These are phyloP conservation scores for Polyporus arcularius DNA, from an alignment of 768 basidiomycete species.

Conservation along the genomic window DNA sequence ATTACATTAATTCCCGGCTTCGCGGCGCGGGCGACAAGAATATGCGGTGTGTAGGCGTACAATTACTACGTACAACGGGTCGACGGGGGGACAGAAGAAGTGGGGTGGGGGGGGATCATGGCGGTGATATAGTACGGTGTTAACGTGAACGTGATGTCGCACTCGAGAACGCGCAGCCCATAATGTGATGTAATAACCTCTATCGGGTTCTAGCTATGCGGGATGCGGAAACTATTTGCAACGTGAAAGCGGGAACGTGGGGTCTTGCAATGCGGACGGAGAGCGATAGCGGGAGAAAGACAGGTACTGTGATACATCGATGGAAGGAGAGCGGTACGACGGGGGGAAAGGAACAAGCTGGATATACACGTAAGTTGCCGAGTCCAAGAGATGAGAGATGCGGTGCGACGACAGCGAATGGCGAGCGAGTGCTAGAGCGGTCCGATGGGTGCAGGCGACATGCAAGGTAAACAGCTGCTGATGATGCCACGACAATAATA, in stretches of 20 bases:
- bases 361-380: constrained; percentile 20
- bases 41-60: constrained; percentile 14
- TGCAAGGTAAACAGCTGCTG: constrained; percentile 6
- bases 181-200: constrained; percentile 19
- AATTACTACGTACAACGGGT: constrained; percentile 15
- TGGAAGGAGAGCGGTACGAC: constrained; percentile 6
- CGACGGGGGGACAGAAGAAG: not conserved
- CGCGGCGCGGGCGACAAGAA: constrained; percentile 10
- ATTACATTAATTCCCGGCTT: constrained; percentile 11
- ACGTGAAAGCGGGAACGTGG: not conserved
- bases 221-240: constrained; percentile 11
- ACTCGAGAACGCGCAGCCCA: constrained; percentile 1
- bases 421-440: constrained; percentile 5
- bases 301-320: constrained; percentile 16
- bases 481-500: constrained; percentile 18
- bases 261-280: not conserved
- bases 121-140: constrained; percentile 18
- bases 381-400: constrained; percentile 9
- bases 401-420: constrained; percentile 10
- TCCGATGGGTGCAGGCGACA: constrained; percentile 18
- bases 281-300: not conserved
- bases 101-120: not conserved
- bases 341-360: constrained; percentile 3
- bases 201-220: constrained; percentile 18
- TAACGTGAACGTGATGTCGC: constrained; percentile 4